These are phyloP conservation scores for Olyra latifolia DNA, from an alignment of 176 grass and related monocot genomes.

Conservation along the genomic window DNA sequence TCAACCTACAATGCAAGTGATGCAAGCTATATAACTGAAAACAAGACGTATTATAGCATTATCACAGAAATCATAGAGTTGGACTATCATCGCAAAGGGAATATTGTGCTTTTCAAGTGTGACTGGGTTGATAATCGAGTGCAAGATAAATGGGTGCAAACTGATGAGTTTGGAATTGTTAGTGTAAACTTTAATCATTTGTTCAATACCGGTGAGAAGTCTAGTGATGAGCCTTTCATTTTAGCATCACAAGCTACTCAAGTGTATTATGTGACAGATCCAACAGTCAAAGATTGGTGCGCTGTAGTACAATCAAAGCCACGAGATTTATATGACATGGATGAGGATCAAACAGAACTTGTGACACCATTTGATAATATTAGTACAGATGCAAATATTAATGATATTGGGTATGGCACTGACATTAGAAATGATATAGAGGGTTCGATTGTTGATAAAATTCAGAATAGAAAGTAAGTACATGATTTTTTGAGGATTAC, in stretches of 20 bases:
- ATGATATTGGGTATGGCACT: too few species aligned
- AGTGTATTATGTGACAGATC: neutral
- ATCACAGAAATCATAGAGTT: neutral
- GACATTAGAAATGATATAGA: too few species aligned
- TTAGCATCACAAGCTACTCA: neutral
- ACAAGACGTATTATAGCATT: neutral
- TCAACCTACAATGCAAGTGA: neutral
- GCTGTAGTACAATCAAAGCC: neutral
- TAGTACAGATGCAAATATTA: neutral
- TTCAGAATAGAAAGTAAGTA: too few species aligned
- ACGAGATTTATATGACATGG: neutral
- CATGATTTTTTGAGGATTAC: too few species aligned
- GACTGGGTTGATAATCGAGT: neutral
- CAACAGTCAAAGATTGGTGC: neutral
- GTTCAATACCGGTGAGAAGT: neutral
- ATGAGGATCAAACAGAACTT: neutral
- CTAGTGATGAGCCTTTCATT: neutral
- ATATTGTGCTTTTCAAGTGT: neutral
- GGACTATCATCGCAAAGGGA: neutral
- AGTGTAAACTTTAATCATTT: neutral
- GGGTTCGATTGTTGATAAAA: too few species aligned
- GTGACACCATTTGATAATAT: neutral
- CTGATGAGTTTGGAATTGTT: neutral
- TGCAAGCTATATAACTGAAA: neutral
- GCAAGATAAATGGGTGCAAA: neutral